Conservation (phyloP, 179 eudicot species). For the Silene coronaria region DNA sequence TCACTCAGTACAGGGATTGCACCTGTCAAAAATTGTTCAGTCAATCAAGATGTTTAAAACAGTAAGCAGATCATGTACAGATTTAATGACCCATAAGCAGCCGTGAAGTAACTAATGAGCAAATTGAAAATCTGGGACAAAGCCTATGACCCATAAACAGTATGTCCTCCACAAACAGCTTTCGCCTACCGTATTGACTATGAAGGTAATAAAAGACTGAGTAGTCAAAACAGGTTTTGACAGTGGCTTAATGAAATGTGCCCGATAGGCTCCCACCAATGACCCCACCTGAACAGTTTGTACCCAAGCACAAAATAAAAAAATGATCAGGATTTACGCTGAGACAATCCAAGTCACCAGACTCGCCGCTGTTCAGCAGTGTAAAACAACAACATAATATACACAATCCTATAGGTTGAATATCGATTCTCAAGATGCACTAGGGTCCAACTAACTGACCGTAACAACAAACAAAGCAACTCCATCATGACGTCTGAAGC, state of each 20-base stretch:
- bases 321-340: background rate
- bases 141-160: background rate
- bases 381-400: background rate
- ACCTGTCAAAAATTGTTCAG: slow-evolving; percentile 39
- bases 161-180: background rate
- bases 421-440: background rate
- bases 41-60: background rate
- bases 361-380: background rate
- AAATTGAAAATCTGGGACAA: background rate
- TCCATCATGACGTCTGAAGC: background rate
- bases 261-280: background rate
- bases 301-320: background rate
- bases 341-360: background rate
- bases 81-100: background rate
- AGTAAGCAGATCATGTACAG: background rate
- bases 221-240: background rate
- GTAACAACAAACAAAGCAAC: background rate
- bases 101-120: background rate
- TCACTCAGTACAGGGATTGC: slow-evolving; percentile 74
- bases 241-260: background rate
- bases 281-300: no score
- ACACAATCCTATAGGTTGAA: background rate
- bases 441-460: background rate
- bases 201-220: background rate
- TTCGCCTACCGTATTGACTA: background rate